Base-by-base conservation (phyloP, 225 moss, liverwort and hornwort genomes). In the Anthoceros angustus region DNA sequence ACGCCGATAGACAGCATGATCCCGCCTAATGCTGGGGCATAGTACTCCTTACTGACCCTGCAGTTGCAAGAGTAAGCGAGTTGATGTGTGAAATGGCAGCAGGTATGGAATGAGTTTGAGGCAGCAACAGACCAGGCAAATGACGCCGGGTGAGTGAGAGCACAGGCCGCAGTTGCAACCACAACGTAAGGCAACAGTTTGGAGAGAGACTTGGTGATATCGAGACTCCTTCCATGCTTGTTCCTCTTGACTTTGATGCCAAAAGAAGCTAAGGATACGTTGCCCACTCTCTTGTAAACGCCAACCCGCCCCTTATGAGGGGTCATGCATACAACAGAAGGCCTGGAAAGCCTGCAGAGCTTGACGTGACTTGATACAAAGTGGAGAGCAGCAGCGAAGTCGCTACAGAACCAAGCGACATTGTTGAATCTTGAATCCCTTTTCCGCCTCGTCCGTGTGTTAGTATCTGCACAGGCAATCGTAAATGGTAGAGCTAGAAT, bases 1-100 rank as follows among this genome's bases (percentile, higher is more conserved):
- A 98, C 83, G 40, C 98, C 98, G 48, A 98, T 98, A 41, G 92
- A 98, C 7, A 98, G 55, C 98, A 98, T 98, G 63, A 98, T 98
- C 10, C 98, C 98, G 39, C 98, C 98, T 9, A 98, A 78, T 24
- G 87, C 87, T 66, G 92, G 92, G 63, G 98, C 92, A 72, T 98
- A 98, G 39, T 92, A 98, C 43, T 87, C 83, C 76, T 98, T 92
- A 42, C 82, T 87, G 39, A 98, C 89, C 98, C 98, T 98, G 83
- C 69, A 80, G n/a, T 62, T 25, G 23, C 25, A 62, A 11, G 40
- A 20, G 16, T 38, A 7, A 12, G 39, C 63, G 3, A 40, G 7
- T 10, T 66, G 11, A 66, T 1, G 20, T n/a, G 18, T 40, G 8
- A 42, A 26, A 8, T 24, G 38, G 26, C 0, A 20, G 6, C n/a